Conservation (phyloP, 306 rosid genomes). For the Vigna hirtella region DNA sequence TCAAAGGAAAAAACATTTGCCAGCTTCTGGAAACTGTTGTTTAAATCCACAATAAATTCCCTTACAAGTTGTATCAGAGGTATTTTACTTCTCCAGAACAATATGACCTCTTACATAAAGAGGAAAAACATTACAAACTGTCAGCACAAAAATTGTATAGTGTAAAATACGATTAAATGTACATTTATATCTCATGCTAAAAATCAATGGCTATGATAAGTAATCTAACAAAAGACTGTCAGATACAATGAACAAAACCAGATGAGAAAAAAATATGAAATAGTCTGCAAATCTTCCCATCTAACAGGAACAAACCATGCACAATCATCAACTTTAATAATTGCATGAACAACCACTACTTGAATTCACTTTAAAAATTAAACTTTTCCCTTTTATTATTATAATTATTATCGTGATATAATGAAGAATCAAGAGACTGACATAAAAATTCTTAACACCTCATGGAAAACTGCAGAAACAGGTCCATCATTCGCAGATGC, state of each 20-base stretch:
- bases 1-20: not conserved
- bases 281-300: conserved; percentile 4
- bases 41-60: conserved; percentile 22
- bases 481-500: conserved; percentile 95
- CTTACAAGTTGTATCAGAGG: not conserved
- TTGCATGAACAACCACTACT: conserved; percentile 16
- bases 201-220: not conserved
- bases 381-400: not conserved
- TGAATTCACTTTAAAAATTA: conserved; percentile 13
- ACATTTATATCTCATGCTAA: conserved; percentile 1
- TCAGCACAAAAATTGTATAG: conserved; percentile 19
- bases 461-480: conserved; percentile 74
- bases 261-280: conserved; percentile 1
- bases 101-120: not conserved
- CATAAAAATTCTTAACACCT: conserved; percentile 60
- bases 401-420: conserved; percentile 3
- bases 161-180: conserved; percentile 17
- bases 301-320: conserved; percentile 17
- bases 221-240: not conserved
- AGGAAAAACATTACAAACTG: not conserved
- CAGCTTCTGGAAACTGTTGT: not conserved
- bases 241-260: conserved; percentile 24
- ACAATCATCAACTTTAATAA: conserved; percentile 17
- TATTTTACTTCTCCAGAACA: conserved; percentile 5
- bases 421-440: conserved; percentile 32